Evolutionary conservation across 805 yeast genomes (phyloP), one percentile per base, ranked within the genome.

Genomic region (Kodamaea restingae): DNA sequence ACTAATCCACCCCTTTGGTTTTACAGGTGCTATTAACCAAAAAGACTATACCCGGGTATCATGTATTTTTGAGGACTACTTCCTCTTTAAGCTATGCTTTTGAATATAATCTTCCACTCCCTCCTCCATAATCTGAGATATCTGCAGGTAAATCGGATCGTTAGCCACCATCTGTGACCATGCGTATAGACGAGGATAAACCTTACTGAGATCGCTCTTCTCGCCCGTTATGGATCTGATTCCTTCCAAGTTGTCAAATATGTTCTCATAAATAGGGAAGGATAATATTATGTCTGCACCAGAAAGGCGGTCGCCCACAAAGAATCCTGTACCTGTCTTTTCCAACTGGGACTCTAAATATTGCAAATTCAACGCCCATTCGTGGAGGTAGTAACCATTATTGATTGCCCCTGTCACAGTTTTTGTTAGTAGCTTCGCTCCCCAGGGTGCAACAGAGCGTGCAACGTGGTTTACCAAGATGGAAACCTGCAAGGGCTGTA

Each of bases 241-340:
- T 2, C 64, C 67, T 1, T 50, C 58, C 37, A 56, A 63, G 45
- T 67, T 67, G 43, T 65, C 65, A 37, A 63, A 62, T 2, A 61
- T 41, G 40, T 61, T 61, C 38, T 63, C 69, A 38, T 51, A 58
- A 30, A 46, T 48, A 0, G 81, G 80, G 58, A 71, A 79, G 0
- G 65, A 54, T 46, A 78, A 56, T 38, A 79, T 67, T 39, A 83
- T 70, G 46, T 78, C 83, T 7, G 81, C 83, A 3, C 61, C 81
- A 12, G 78, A 65, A n/a, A 77, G 53, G 44, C 65, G 64, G 25
- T 67, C 62, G 9, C 73, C 78, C 12, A 75, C 80, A 48, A 78
- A 70, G 48, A 54, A 76, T 15, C 60, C 57, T 17, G 62, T 57
- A 7, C 59, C 60, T 7, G 52, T 42, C 22, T 46, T 40, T 35